Percentiles rank a stretch among this genome's conserved stretches.
Evolutionary conservation across 441 rosid species (phyloP).

Genomic region (Kokia cookei): DNA sequence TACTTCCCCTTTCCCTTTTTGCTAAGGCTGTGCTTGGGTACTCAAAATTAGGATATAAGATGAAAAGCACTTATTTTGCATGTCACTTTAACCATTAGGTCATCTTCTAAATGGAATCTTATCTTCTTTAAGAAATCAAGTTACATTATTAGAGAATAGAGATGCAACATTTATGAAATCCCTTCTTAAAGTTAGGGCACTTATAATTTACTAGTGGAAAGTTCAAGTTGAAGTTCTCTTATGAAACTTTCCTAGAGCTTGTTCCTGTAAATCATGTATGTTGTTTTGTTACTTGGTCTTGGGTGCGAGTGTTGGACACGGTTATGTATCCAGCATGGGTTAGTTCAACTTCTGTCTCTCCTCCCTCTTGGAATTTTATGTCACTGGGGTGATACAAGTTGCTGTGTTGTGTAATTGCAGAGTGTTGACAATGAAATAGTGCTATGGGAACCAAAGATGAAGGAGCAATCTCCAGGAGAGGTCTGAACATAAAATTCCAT

Average conservation of each 20-base stretch:
- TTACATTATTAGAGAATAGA: background rate
- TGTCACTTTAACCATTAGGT: background rate
- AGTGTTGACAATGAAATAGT: conserved; percentile 95
- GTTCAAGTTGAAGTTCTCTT: background rate
- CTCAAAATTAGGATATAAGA: background rate
- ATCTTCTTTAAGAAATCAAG: background rate
- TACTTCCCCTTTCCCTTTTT: background rate
- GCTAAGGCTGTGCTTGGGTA: background rate
- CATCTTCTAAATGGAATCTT: background rate
- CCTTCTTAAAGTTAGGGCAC: background rate
- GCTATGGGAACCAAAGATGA: conserved; percentile 93
- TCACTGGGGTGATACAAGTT: conserved; percentile 9
- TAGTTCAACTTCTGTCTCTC: background rate
- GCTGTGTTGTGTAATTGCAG: conserved; percentile 33
- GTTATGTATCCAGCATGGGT: background rate
- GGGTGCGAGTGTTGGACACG: background rate
- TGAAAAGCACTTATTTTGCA: background rate
- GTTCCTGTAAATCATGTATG: background rate
- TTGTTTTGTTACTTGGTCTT: background rate
- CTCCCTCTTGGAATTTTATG: background rate
- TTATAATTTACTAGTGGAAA: background rate
- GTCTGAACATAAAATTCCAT: conserved; percentile 26
- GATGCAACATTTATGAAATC: background rate
- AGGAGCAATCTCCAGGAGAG: conserved; percentile 98
- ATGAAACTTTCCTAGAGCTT: background rate